Conservation (phyloP, 805 yeast genomes). For the Candida anglica region DNA sequence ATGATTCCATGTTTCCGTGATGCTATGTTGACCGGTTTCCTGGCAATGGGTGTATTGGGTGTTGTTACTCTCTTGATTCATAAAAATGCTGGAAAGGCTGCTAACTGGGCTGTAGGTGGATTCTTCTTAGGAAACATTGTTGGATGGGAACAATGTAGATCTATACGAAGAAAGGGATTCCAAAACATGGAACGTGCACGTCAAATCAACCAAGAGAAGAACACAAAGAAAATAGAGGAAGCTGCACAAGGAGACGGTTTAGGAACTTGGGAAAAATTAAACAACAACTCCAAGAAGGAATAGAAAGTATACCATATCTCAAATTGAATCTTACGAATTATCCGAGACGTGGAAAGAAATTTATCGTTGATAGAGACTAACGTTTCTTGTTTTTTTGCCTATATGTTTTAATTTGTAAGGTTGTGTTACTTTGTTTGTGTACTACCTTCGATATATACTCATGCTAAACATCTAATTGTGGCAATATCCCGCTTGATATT, state of each 20-base stretch:
- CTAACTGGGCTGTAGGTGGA: slow-evolving; percentile 83
- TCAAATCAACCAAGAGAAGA: slow-evolving; percentile 37
- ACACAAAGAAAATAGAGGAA: slow-evolving; percentile 24
- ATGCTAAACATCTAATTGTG: too few relatives aligned
- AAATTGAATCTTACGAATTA: too few relatives aligned
- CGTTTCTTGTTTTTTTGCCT: too few relatives aligned
- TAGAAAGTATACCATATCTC: too few relatives aligned
- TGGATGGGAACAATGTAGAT: slow-evolving; percentile 92
- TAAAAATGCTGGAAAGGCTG: slow-evolving; percentile 56
- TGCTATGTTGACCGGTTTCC: slow-evolving; percentile 72
- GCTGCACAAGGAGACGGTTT: slow-evolving; percentile 19
- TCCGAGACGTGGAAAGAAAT: too few relatives aligned
- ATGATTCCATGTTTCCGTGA: slow-evolving; percentile 77
- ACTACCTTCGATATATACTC: too few relatives aligned
- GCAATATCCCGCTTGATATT: too few relatives aligned
- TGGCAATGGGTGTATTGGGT: slow-evolving; percentile 67
- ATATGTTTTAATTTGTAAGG: too few relatives aligned
- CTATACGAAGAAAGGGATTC: slow-evolving; percentile 60
- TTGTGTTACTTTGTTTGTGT: too few relatives aligned
- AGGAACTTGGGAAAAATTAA: slow-evolving; percentile 23
- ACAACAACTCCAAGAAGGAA: slow-evolving; percentile 2
- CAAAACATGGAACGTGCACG: slow-evolving; percentile 69
- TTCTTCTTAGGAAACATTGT: slow-evolving; percentile 73
- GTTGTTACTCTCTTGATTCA: slow-evolving; percentile 64
- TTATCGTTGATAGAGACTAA: too few relatives aligned